phyloP scores from a whole-genome alignment of 495 filamentous ascomycete genomes.

The Chaetomium fimeti region DNA sequence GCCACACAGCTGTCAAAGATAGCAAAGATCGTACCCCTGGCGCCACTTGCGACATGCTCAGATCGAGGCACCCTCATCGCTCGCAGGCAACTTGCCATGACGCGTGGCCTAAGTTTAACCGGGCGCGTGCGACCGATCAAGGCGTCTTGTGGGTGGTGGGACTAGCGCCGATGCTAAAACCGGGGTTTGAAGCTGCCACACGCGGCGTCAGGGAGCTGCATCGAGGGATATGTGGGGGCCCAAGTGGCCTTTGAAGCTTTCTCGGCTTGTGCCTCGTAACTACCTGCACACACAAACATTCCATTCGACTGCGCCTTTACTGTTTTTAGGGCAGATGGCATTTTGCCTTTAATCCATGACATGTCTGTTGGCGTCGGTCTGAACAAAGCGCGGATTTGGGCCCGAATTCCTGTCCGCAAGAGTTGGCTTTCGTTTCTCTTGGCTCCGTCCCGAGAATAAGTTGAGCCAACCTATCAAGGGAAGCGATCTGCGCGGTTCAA shows the following conservation, averaged over 20 bases:
- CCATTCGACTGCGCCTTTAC: too few species aligned
- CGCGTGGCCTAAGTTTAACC: constrained; percentile 22
- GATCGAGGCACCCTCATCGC: neutral
- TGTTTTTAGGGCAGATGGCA: too few species aligned
- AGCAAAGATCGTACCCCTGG: neutral
- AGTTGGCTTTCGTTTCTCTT: constrained; percentile 5
- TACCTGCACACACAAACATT: neutral
- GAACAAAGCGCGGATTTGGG: neutral
- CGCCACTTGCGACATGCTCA: constrained; percentile 16
- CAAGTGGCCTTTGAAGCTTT: neutral
- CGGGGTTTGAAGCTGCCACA: constrained; percentile 16
- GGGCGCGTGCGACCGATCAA: constrained; percentile 16
- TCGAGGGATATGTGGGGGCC: neutral
- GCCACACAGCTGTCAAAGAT: neutral
- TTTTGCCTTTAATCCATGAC: neutral
- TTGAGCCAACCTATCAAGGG: constrained; percentile 24
- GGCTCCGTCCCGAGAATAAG: constrained; percentile 21
- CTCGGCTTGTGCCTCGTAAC: neutral
- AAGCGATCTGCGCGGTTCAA: constrained; percentile 7
- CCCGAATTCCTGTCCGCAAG: too few species aligned
- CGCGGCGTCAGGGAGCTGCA: constrained; percentile 6
- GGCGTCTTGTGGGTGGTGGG: constrained; percentile 10
- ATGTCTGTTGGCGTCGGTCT: neutral
- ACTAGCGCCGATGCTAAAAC: neutral
- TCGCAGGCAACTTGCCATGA: constrained; percentile 12